Base-by-base conservation (phyloP, 1,139 yeast genomes). In the Suhomyces taliae region DNA sequence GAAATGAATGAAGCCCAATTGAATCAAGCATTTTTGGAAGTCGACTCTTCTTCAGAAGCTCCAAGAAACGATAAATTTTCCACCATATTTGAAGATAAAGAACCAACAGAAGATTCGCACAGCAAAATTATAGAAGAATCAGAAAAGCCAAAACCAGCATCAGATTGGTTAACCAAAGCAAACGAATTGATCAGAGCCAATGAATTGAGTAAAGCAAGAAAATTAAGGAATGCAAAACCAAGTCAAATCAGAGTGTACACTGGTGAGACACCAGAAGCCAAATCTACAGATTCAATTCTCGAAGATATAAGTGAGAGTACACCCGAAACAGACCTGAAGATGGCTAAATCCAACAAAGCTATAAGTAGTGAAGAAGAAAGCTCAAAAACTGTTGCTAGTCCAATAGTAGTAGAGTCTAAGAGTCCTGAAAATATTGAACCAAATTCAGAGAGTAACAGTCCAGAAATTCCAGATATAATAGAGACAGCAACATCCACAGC, bases 1-100 rank as follows among this genome's bases (percentile, higher is more conserved):
- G 45, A 35, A 6, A 8, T 32, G 3, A 32, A 36, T 10, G 41
- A 40, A 10, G 7, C 33, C 1, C 43, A 43, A 15, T 39, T 31
- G 24, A 46, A 51, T 31, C 49, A 47, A 12, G 43, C 56, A 2
- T 51, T 52, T 29, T 39, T 52, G 7, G 54, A 53, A 9, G 53
- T 43, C 5, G 46, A 39, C 8, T 36, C 39, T 14, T 41, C 51
- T 7, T 44, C 46, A 14, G 40, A 42, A 19, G 31, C 42, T 4
- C 41, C 40, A 6, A 41, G 35, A 27, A 33, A 36, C 27, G 52
- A 51, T 24, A 46, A 46, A 19, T 49, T 47, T 27, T 49, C 57
- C 2, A 51, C 55, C 4, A 53, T 53, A n/a, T 38, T 47, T 5
- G 57, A 53, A 29, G 51, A 48, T 7, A 47, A 41, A 15, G 52